A percentile compares a stretch with the other conserved stretches of the same genome.
Evolutionary conservation across 2,329 filamentous ascomycete species (phyloP).

Genomic region (Penicillium sp.): DNA sequence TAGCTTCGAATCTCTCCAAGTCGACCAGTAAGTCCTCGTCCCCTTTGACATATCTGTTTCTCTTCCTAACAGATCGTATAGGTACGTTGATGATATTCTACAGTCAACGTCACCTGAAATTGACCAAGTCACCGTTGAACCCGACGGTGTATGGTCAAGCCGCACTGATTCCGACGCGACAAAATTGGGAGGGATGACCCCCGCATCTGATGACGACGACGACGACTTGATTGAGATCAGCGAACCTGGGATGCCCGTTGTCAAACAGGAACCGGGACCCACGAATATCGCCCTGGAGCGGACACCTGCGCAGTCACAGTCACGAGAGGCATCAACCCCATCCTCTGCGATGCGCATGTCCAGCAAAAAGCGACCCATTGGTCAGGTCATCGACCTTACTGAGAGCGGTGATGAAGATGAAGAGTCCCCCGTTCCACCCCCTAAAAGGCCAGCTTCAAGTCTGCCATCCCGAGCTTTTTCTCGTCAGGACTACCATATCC

Average conservation of each 20-base stretch:
- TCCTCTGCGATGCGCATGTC: constrained; percentile 36
- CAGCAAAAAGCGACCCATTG: constrained; percentile 47
- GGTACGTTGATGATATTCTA: constrained; percentile 85
- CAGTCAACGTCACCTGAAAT: constrained; percentile 65
- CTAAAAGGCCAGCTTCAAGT: constrained; percentile 34
- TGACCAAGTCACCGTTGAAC: constrained; percentile 88
- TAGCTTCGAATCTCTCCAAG: constrained; percentile 74
- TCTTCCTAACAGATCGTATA: constrained; percentile 32
- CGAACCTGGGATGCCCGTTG: constrained; percentile 32
- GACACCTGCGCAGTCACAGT: constrained; percentile 36
- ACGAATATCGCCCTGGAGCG: constrained; percentile 28
- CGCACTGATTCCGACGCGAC: constrained; percentile 44
- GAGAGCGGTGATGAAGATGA: constrained; percentile 52
- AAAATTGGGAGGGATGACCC: constrained; percentile 37
- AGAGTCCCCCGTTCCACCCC: constrained; percentile 38
- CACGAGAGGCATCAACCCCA: constrained; percentile 39
- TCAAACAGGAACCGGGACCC: constrained; percentile 38
- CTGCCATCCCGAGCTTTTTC: constrained; percentile 21
- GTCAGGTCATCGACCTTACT: constrained; percentile 55
- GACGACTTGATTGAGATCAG: constrained; percentile 53
- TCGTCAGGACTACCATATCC: constrained; percentile 22
- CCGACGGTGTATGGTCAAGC: constrained; percentile 72
- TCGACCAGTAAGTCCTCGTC: constrained; percentile 69
- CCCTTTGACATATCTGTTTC: background rate
- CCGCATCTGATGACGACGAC: constrained; percentile 45